phyloP scores from a whole-genome alignment of 768 basidiomycete genomes.

The Gloeophyllum trabeum region DNA sequence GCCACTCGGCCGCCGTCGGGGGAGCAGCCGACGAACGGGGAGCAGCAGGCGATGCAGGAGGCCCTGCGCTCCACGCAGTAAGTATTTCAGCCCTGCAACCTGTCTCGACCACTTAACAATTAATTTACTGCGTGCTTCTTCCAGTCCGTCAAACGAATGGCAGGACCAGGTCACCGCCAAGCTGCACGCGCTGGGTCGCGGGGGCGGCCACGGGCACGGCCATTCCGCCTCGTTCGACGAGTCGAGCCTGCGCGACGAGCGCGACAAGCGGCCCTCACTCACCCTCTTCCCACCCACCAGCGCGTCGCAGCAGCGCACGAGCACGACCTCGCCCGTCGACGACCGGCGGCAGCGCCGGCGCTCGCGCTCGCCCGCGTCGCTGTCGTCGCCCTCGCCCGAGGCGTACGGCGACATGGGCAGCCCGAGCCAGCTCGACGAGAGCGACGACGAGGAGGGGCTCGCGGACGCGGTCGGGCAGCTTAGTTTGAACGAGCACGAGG shows the following conservation, averaged over 20 bases:
- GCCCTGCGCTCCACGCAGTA: conserved; percentile 57
- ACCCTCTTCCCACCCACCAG: not conserved
- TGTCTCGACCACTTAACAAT: not conserved
- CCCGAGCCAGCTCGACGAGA: conserved; percentile 9
- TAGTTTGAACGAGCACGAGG: conserved; percentile 77
- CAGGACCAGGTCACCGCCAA: conserved; percentile 49
- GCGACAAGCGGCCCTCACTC: not conserved
- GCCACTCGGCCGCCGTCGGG: not conserved
- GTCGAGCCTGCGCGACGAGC: not conserved
- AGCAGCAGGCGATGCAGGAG: conserved; percentile 21
- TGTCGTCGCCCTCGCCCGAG: not conserved
- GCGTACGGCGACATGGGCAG: not conserved
- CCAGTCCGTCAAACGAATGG: conserved; percentile 75
- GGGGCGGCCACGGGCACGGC: conserved; percentile 9
- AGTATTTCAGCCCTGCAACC: conserved; percentile 10
- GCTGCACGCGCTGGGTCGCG: conserved; percentile 15
- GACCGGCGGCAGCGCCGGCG: not conserved
- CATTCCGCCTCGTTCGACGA: not conserved
- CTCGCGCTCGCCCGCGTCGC: not conserved
- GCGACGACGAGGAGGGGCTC: conserved; percentile 29
- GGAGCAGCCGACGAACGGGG: not conserved
- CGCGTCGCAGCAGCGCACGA: no score
- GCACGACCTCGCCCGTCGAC: not conserved
- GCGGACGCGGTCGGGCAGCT: conserved; percentile 76
- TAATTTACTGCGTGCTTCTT: not conserved